phyloP scores from a whole-genome alignment of 352 stramenopile genomes.

The Phytophthora sansomeana region DNA sequence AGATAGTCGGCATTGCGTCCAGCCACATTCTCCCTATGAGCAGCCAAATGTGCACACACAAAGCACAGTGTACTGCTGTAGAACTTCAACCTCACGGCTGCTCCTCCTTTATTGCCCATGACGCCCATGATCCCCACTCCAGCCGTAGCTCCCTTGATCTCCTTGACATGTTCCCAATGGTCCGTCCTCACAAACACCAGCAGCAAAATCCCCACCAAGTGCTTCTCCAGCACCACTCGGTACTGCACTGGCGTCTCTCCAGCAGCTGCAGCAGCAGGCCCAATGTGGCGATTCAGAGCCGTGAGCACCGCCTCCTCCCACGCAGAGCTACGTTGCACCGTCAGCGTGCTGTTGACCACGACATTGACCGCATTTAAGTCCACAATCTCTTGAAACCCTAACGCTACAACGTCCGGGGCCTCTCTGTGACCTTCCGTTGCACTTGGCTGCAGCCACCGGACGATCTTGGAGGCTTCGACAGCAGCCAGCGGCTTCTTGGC shows the following conservation, averaged over 20 bases:
- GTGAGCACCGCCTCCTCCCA: constrained; percentile 92
- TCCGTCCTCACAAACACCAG: constrained; percentile 95
- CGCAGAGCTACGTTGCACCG: constrained; percentile 86
- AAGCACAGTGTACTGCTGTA: constrained; percentile 99
- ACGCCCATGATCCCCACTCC: constrained; percentile 99
- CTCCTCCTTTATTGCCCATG: constrained; percentile 99
- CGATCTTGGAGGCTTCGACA: constrained; percentile 56
- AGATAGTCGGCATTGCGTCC: constrained; percentile 98
- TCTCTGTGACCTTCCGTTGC: constrained; percentile 13
- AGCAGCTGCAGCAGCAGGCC: constrained; percentile 8
- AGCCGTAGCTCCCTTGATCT: constrained; percentile 92
- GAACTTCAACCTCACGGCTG: constrained; percentile 95
- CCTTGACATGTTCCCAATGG: constrained; percentile 79
- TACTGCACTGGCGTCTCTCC: constrained; percentile 51
- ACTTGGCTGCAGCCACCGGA: constrained; percentile 72
- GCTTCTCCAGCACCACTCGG: constrained; percentile 87
- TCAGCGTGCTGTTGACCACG: constrained; percentile 96
- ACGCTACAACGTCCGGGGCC: constrained; percentile 68
- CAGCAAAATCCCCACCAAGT: constrained; percentile 97
- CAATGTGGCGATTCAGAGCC: constrained; percentile 90
- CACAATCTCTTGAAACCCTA: constrained; percentile 99
- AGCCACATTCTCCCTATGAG: constrained; percentile 97
- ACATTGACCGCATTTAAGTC: constrained; percentile 99
- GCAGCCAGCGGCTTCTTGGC: constrained; percentile 96
- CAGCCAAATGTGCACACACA: constrained; percentile 98